These are phyloP conservation scores for Trametes villosa DNA, from an alignment of 768 basidiomycete species.

Conservation along the genomic window DNA sequence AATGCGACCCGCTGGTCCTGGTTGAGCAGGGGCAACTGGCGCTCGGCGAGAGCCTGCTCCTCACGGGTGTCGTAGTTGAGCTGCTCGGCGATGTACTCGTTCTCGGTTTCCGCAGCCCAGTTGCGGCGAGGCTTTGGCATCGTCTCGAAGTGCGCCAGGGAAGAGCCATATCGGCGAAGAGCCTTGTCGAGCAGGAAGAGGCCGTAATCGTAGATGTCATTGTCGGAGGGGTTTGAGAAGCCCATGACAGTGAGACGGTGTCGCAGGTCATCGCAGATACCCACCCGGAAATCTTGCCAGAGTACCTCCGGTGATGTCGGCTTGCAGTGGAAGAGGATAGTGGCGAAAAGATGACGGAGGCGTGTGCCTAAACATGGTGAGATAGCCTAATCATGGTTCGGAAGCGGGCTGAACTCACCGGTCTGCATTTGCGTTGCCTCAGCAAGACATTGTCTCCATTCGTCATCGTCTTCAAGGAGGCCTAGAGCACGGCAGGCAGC, in stretches of 20 bases:
- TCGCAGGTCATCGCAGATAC: conserved; percentile 48
- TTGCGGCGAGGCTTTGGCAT: conserved; percentile 39
- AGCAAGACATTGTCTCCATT: conserved; percentile 44
- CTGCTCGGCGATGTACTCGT: conserved; percentile 40
- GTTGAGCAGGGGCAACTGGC: conserved; percentile 21
- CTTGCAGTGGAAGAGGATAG: conserved; percentile 40
- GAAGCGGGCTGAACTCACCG: too few species aligned
- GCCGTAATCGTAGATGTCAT: conserved; percentile 46
- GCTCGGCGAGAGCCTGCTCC: background rate
- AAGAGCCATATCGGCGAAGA: conserved; percentile 29
- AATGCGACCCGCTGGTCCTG: conserved; percentile 22
- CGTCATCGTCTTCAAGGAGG: conserved; percentile 48
- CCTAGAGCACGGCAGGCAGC: conserved; percentile 48
- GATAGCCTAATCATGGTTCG: conserved; percentile 13
- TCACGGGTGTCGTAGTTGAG: conserved; percentile 32
- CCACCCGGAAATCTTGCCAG: conserved; percentile 41
- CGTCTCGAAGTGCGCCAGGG: conserved; percentile 29
- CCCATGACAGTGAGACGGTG: conserved; percentile 25
- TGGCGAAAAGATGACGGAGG: conserved; percentile 45
- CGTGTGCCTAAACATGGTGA: conserved; percentile 31
- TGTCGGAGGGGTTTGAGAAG: conserved; percentile 31
- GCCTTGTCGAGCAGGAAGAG: conserved; percentile 44
- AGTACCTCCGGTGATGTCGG: conserved; percentile 36
- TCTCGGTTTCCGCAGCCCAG: conserved; percentile 32
- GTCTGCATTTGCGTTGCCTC: conserved; percentile 46